Conservation (phyloP, 2,329 filamentous ascomycete genomes). For the Aspergillus sp. region DNA sequence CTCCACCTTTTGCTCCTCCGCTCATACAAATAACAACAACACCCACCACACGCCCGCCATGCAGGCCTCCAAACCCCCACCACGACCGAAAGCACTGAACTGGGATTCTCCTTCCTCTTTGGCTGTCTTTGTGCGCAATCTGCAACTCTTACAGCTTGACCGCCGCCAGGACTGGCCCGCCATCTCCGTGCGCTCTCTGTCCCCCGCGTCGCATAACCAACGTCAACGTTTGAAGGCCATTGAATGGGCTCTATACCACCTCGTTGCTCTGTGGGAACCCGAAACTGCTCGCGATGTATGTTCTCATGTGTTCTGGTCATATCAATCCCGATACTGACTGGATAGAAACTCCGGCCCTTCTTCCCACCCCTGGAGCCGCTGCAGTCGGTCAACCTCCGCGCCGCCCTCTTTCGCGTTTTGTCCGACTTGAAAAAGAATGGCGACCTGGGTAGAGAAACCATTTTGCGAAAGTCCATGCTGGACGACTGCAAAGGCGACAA, state of each 20-base stretch:
- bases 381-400: slow-evolving; percentile 85
- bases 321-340: not conserved
- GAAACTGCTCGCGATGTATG: slow-evolving; percentile 69
- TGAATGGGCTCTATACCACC: slow-evolving; percentile 87
- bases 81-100: slow-evolving; percentile 29
- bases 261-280: slow-evolving; percentile 81
- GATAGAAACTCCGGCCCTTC: slow-evolving; percentile 79
- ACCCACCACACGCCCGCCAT: slow-evolving; percentile 20
- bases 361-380: slow-evolving; percentile 88
- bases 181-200: slow-evolving; percentile 69
- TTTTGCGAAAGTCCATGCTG: slow-evolving; percentile 89
- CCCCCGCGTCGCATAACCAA: slow-evolving; percentile 67
- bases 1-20: not conserved
- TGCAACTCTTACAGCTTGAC: slow-evolving; percentile 80
- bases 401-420: slow-evolving; percentile 75
- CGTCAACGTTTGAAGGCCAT: slow-evolving; percentile 78
- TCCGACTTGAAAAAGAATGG: slow-evolving; percentile 87
- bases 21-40: slow-evolving; percentile 5
- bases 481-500: slow-evolving; percentile 94
- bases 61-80: slow-evolving; percentile 29
- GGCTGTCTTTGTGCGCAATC: slow-evolving; percentile 73
- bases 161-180: slow-evolving; percentile 73
- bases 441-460: slow-evolving; percentile 71
- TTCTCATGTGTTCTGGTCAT: not conserved
- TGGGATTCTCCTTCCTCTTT: slow-evolving; percentile 52